Percentiles rank a stretch among this genome's conserved stretches.
Evolutionary conservation across 1,139 yeast species (phyloP).

Genomic region (Yamadazyma triangularis): DNA sequence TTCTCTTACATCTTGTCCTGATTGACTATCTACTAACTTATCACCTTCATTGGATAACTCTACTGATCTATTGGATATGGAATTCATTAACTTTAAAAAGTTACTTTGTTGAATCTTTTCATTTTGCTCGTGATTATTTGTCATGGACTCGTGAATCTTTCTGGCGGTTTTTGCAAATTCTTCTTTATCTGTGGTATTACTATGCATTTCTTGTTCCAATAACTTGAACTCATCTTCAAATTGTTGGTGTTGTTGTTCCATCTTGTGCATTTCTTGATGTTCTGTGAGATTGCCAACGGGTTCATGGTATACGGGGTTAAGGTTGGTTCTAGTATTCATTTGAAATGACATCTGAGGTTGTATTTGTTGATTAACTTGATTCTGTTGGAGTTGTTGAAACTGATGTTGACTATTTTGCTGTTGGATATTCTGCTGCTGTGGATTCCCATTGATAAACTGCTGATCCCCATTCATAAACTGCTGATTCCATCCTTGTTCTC

Average conservation of each 20-base stretch:
- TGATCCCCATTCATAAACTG: slow-evolving; percentile 22
- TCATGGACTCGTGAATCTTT: slow-evolving; percentile 29
- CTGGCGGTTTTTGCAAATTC: slow-evolving; percentile 41
- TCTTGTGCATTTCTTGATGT: slow-evolving; percentile 27
- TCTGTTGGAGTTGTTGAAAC: background rate
- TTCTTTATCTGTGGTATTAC: slow-evolving; percentile 24
- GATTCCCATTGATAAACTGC: slow-evolving; percentile 1
- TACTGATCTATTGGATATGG: slow-evolving; percentile 33
- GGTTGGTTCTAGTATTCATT: slow-evolving; percentile 6
- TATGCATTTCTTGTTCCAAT: slow-evolving; percentile 26
- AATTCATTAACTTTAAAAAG: slow-evolving; percentile 39
- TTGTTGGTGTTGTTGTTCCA: slow-evolving; percentile 20
- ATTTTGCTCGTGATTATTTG: slow-evolving; percentile 19
- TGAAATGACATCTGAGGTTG: too few relatives aligned
- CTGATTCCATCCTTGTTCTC: slow-evolving; percentile 25
- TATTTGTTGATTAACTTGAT: slow-evolving; percentile 2
- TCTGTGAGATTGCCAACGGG: slow-evolving; percentile 15
- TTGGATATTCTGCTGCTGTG: slow-evolving; percentile 8
- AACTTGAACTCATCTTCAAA: slow-evolving; percentile 36
- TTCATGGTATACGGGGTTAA: slow-evolving; percentile 7
- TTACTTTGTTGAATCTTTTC: slow-evolving; percentile 34
- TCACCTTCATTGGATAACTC: slow-evolving; percentile 34
- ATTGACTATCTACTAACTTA: slow-evolving; percentile 26
- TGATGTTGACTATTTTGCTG: slow-evolving; percentile 5
- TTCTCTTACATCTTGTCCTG: slow-evolving; percentile 29